Conservation (phyloP, 495 filamentous ascomycete species). For the Penicillium flavigenum region DNA sequence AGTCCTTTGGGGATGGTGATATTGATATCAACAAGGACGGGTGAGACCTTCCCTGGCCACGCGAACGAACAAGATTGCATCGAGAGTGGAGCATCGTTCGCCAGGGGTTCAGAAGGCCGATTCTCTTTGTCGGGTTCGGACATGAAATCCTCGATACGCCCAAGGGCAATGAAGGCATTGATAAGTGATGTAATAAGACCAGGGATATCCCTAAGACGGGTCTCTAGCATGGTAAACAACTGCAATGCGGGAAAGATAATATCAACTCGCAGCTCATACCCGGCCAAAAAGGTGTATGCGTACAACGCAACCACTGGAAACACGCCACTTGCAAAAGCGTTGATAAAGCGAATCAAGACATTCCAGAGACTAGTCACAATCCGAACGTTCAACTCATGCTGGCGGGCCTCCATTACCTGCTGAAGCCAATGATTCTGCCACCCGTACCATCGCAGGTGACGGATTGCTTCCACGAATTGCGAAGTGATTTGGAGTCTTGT, state of each 20-base stretch:
- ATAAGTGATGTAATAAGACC: slow-evolving; percentile 66
- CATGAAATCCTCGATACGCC: slow-evolving; percentile 83
- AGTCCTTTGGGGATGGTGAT: slow-evolving; percentile 62
- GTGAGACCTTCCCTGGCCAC: slow-evolving; percentile 65
- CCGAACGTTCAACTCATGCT: slow-evolving; percentile 63
- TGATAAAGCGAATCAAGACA: slow-evolving; percentile 58
- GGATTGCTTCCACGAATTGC: slow-evolving; percentile 79
- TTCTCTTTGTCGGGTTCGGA: slow-evolving; percentile 71
- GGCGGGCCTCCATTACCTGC: slow-evolving; percentile 67
- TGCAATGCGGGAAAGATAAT: slow-evolving; percentile 80
- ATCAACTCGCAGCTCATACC: slow-evolving; percentile 65
- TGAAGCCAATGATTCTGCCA: slow-evolving; percentile 81
- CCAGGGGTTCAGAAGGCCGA: slow-evolving; percentile 31
- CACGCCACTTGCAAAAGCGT: slow-evolving; percentile 61
- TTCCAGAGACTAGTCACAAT: slow-evolving; percentile 63
- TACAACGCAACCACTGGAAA: slow-evolving; percentile 79
- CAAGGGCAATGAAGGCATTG: slow-evolving; percentile 72
- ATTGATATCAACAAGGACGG: slow-evolving; percentile 62
- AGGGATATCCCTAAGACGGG: slow-evolving; percentile 67
- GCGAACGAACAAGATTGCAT: slow-evolving; percentile 67
- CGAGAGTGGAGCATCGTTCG: slow-evolving; percentile 38
- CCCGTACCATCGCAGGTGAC: slow-evolving; percentile 84
- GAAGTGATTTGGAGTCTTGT: slow-evolving; percentile 68
- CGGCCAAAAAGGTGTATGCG: slow-evolving; percentile 69
- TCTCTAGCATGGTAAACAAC: slow-evolving; percentile 71